phyloP scores from a whole-genome alignment of 371 early-diverging fungal genomes.

The Mucor plumbeus region DNA sequence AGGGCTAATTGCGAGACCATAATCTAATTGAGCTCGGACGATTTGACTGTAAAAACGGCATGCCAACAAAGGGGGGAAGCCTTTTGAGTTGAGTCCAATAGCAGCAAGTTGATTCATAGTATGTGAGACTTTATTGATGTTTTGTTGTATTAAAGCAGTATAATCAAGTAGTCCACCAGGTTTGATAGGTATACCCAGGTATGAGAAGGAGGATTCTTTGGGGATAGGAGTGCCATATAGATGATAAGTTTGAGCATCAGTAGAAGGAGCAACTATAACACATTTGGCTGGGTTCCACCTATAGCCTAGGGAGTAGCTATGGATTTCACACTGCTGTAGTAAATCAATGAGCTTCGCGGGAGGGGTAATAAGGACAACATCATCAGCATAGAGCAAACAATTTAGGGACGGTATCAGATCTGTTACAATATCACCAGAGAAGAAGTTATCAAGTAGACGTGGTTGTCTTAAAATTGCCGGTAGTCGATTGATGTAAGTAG shows the following conservation, averaged over 20 bases:
- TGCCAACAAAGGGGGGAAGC: constrained; percentile 36
- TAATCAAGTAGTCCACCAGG: constrained; percentile 5
- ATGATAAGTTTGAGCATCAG: neutral
- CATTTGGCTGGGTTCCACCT: constrained; percentile 25
- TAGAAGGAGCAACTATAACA: constrained; percentile 9
- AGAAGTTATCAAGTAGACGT: no score
- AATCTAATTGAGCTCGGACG: constrained; percentile 19
- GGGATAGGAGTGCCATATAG: neutral
- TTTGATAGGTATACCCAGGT: constrained; percentile 6
- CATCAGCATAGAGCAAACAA: constrained; percentile 31
- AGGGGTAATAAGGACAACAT: constrained; percentile 19
- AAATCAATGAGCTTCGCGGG: neutral
- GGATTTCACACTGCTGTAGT: constrained; percentile 8
- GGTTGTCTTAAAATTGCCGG: no score
- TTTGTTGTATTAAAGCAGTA: no score
- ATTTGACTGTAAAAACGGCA: constrained; percentile 7
- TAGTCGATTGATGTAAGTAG: constrained; percentile 27
- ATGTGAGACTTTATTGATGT: no score
- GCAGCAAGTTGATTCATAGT: no score
- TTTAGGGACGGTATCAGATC: no score
- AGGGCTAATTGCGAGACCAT: constrained; percentile 13
- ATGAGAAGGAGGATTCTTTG: neutral
- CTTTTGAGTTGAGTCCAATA: no score
- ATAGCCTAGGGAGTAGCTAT: constrained; percentile 17
- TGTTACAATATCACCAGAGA: no score